These are phyloP conservation scores for Penicillium paxilli DNA, from an alignment of 495 filamentous ascomycete genomes.

Conservation along the genomic window DNA sequence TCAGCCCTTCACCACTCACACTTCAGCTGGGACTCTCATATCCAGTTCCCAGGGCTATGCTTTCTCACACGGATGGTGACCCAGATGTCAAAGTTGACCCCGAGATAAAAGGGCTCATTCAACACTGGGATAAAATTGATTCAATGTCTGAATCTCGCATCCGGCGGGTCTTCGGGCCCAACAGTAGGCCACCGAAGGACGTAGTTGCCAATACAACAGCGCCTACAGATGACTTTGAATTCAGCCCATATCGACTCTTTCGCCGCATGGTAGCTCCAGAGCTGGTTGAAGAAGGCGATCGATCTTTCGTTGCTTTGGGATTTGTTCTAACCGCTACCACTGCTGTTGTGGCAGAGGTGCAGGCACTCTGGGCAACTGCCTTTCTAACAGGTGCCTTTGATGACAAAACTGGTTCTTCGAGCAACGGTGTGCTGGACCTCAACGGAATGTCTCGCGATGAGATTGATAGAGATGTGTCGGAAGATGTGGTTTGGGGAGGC, in stretches of 20 bases:
- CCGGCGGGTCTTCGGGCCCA: background rate
- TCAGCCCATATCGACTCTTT: constrained; percentile 47
- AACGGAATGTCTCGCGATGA: background rate
- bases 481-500: constrained; percentile 28
- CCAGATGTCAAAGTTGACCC: background rate
- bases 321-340: constrained; percentile 55
- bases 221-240: constrained; percentile 21
- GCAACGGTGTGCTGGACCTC: constrained; percentile 1
- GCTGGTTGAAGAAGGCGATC: constrained; percentile 50
- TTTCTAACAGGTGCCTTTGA: constrained; percentile 43
- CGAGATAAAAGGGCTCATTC: background rate
- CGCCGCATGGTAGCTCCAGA: constrained; percentile 56
- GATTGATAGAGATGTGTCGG: constrained; percentile 20
- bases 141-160: background rate
- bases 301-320: constrained; percentile 63
- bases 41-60: background rate
- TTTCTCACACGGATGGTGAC: background rate
- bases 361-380: constrained; percentile 67
- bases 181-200: constrained; percentile 8
- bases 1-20: constrained; percentile 29
- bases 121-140: constrained; percentile 23
- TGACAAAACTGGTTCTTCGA: background rate
- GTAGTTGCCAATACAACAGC: constrained; percentile 8
- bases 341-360: constrained; percentile 57
- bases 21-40: constrained; percentile 17